Conservation (phyloP, 2,329 filamentous ascomycete species). For the Cladosporium cucumerinum region DNA sequence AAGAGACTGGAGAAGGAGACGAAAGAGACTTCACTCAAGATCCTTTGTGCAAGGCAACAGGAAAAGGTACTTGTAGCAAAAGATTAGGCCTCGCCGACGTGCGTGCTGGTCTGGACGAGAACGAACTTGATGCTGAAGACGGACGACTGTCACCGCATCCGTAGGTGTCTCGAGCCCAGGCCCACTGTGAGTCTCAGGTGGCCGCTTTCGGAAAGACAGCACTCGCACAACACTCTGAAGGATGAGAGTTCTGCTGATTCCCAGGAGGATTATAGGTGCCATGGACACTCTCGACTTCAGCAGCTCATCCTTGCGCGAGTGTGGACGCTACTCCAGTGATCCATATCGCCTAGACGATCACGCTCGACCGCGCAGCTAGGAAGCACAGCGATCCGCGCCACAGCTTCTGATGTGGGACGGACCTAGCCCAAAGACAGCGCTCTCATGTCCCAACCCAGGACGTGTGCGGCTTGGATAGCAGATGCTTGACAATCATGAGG, state of each 20-base stretch:
- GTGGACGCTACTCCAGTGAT: conserved; percentile 24
- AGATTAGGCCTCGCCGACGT: conserved; percentile 6
- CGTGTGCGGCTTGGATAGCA: conserved; percentile 6
- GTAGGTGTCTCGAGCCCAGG: conserved; percentile 32
- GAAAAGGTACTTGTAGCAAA: conserved; percentile 33
- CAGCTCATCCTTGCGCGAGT: conserved; percentile 24
- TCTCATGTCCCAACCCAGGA: conserved; percentile 5
- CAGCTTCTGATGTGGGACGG: conserved; percentile 31
- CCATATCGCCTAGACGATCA: conserved; percentile 31
- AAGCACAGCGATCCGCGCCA: conserved; percentile 33
- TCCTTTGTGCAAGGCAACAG: conserved; percentile 33
- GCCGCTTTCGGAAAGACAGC: conserved; percentile 33
- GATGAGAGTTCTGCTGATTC: conserved; percentile 20
- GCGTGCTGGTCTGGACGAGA: conserved; percentile 15
- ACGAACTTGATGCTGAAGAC: conserved; percentile 28
- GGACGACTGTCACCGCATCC: conserved; percentile 33
- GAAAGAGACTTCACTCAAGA: conserved; percentile 31
- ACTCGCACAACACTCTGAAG: conserved; percentile 23
- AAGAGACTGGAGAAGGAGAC: conserved; percentile 29
- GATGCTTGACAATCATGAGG: conserved; percentile 5
- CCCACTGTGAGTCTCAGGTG: conserved; percentile 28
- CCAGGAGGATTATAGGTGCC: conserved; percentile 24
- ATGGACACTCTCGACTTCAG: conserved; percentile 20
- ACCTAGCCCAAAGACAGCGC: conserved; percentile 15
- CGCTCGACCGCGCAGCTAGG: conserved; percentile 26